Evolutionary conservation across 1,284 basidiomycete genomes (phyloP).

Genomic region (Volvariella surrecta): DNA sequence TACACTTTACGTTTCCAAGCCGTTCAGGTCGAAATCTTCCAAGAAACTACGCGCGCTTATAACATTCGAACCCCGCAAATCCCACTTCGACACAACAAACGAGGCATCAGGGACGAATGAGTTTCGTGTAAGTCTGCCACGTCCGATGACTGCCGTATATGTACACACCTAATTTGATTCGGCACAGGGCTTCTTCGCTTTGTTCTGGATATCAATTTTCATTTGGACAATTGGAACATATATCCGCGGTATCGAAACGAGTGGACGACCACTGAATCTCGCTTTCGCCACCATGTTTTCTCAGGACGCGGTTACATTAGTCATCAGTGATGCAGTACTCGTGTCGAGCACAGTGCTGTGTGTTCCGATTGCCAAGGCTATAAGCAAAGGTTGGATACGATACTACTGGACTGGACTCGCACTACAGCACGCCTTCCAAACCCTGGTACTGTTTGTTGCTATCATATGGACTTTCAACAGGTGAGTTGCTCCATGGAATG

Average conservation of each 20-base stretch:
- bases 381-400: conserved; percentile 70
- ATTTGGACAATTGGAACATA: conserved; percentile 75
- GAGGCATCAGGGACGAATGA: conserved; percentile 68
- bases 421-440: conserved; percentile 77
- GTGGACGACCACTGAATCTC: conserved; percentile 73
- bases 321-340: conserved; percentile 77
- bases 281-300: conserved; percentile 87
- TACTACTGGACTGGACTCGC: conserved; percentile 71
- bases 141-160: neutral
- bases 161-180: conserved; percentile 1
- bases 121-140: conserved; percentile 56
- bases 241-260: conserved; percentile 66
- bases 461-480: conserved; percentile 83
- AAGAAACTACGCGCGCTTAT: conserved; percentile 71
- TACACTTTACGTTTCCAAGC: conserved; percentile 67
- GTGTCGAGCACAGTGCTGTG: conserved; percentile 70
- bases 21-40: conserved; percentile 55
- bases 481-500: conserved; percentile 23
- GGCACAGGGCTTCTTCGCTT: conserved; percentile 77
- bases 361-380: conserved; percentile 76
- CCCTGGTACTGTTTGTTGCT: conserved; percentile 56
- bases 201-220: conserved; percentile 88
- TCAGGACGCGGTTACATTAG: conserved; percentile 76
- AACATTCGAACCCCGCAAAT: conserved; percentile 78
- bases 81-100: conserved; percentile 79